Evolutionary conservation across 495 filamentous ascomycete species (phyloP).

Genomic region (Patellaria atrata): DNA sequence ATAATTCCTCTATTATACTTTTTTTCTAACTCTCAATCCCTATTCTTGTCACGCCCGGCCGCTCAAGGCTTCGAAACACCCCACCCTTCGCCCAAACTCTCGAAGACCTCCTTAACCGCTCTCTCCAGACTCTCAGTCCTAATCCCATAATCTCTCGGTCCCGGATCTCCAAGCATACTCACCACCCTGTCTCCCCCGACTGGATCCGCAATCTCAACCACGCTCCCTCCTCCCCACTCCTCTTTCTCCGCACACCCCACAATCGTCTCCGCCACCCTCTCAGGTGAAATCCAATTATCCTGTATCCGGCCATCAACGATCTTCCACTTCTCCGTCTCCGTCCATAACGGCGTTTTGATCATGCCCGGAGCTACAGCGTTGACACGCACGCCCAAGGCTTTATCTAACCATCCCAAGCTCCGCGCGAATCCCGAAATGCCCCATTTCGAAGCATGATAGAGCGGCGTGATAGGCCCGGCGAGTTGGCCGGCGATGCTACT

Average conservation of each 20-base stretch:
- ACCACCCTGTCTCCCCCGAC: slow-evolving; percentile 40
- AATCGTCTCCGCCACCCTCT: slow-evolving; percentile 54
- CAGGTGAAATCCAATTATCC: slow-evolving; percentile 48
- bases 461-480: slow-evolving; percentile 33
- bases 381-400: slow-evolving; percentile 42
- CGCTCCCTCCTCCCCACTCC: slow-evolving; percentile 27
- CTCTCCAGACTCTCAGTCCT: slow-evolving; percentile 35
- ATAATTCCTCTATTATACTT: too few relatives aligned
- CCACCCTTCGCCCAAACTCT: slow-evolving; percentile 29
- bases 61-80: too few relatives aligned
- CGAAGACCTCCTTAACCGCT: slow-evolving; percentile 34
- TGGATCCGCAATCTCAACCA: slow-evolving; percentile 48
- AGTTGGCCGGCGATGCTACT: slow-evolving; percentile 49
- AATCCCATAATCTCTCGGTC: too few relatives aligned
- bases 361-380: slow-evolving; percentile 53
- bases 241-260: slow-evolving; percentile 40
- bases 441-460: slow-evolving; percentile 51
- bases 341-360: slow-evolving; percentile 55
- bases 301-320: slow-evolving; percentile 34
- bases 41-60: too few relatives aligned
- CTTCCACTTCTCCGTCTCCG: slow-evolving; percentile 49
- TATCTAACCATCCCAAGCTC: slow-evolving; percentile 36
- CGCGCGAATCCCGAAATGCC: slow-evolving; percentile 48
- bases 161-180: slow-evolving; percentile 40
- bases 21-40: too few relatives aligned